These are phyloP conservation scores for Arbutus unedo DNA, from an alignment of 148 eudicot genomes.

Conservation along the genomic window DNA sequence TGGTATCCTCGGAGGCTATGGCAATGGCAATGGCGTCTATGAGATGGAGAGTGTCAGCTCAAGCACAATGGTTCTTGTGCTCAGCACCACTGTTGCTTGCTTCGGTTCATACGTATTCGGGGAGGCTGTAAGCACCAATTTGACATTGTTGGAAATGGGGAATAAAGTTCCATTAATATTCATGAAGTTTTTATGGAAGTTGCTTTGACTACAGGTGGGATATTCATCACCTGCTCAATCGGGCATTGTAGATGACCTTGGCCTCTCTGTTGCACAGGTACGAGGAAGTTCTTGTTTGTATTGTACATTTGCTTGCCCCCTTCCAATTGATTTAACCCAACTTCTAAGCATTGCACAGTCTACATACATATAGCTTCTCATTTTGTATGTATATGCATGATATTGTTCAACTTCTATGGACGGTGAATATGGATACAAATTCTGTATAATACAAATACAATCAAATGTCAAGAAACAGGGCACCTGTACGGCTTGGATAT, in stretches of 20 bases:
- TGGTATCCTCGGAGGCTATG: background rate
- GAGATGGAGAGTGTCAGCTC: background rate
- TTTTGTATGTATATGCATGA: background rate
- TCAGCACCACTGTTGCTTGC: conserved; percentile 65
- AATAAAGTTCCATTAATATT: background rate
- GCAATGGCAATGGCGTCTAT: background rate
- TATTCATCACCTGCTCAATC: conserved; percentile 80
- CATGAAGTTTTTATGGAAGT: background rate
- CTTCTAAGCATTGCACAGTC: background rate
- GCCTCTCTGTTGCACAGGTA: conserved; percentile 69
- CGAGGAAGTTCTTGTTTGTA: background rate
- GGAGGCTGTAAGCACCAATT: conserved; percentile 50
- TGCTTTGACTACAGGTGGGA: conserved; percentile 50
- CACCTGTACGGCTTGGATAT: background rate
- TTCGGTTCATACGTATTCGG: conserved; percentile 80
- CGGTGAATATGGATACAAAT: background rate
- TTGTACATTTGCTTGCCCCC: background rate
- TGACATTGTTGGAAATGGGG: background rate
- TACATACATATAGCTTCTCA: background rate
- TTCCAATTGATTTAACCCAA: background rate
- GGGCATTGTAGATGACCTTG: conserved; percentile 72
- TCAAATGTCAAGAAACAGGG: background rate
- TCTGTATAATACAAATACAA: background rate
- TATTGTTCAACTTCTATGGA: conserved; percentile 1
- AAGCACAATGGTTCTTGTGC: conserved; percentile 38